Conservation (phyloP, 805 yeast genomes). For the Ogataea ganodermae region DNA sequence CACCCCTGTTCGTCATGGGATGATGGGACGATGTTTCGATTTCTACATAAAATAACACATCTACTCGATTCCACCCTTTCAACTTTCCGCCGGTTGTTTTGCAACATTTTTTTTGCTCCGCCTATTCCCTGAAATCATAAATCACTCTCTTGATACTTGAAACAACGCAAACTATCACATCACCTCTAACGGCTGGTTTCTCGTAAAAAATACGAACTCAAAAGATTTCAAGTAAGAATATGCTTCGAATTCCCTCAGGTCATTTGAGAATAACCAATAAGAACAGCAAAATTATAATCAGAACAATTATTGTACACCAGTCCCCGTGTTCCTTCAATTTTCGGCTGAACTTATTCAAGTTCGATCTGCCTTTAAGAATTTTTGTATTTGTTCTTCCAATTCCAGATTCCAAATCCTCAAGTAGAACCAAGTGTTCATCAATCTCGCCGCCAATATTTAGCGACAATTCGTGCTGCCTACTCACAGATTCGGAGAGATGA, state of each 20-base stretch:
- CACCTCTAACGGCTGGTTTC: neutral
- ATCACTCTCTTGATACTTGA: neutral
- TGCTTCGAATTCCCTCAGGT: no score
- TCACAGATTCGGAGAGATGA: conserved; percentile 43
- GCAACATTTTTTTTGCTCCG: neutral
- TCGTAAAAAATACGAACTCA: neutral
- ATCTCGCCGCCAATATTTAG: conserved; percentile 49
- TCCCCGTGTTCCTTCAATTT: conserved; percentile 50
- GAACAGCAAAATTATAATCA: conserved; percentile 45
- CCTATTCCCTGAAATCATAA: neutral
- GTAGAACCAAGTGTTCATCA: conserved; percentile 47
- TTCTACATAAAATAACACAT: neutral
- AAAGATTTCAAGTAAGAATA: no score
- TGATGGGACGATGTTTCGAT: neutral
- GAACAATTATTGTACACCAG: conserved; percentile 47
- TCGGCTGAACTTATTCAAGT: conserved; percentile 41
- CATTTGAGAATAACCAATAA: conserved; percentile 43
- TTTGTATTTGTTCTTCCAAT: conserved; percentile 44
- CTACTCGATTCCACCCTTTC: neutral
- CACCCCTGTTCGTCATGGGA: neutral
- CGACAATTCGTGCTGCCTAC: conserved; percentile 47
- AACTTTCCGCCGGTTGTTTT: neutral
- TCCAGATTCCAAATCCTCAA: conserved; percentile 52
- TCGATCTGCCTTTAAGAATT: conserved; percentile 42
- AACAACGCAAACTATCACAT: neutral